These are phyloP conservation scores for Umbilicus rupestris DNA, from an alignment of 164 flowering plant species.

Conservation along the genomic window DNA sequence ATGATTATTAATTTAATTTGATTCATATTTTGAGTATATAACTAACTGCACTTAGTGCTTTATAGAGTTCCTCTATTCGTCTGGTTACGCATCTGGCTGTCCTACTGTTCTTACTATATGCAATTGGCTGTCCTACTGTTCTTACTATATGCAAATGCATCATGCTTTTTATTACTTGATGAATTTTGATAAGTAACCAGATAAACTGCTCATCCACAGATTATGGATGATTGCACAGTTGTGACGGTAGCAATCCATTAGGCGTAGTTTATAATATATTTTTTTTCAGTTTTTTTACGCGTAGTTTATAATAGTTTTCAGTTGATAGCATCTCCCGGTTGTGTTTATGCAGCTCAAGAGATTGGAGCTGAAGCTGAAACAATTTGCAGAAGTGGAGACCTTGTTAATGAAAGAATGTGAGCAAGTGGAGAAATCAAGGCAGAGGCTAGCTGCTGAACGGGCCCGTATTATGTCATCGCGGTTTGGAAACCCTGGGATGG, in stretches of 20 bases:
- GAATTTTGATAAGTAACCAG: not conserved
- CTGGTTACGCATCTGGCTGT: not conserved
- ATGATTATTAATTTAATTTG: not conserved
- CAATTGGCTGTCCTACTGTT: not conserved
- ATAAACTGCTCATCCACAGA: not conserved
- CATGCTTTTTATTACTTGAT: not conserved
- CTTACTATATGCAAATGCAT: not conserved
- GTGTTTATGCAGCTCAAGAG: slow-evolving; percentile 59
- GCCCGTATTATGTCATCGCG: slow-evolving; percentile 46
- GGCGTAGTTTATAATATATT: not conserved
- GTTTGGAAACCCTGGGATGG: slow-evolving; percentile 34
- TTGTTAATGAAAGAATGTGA: slow-evolving; percentile 84
- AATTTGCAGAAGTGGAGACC: slow-evolving; percentile 90
- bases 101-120: not conserved
- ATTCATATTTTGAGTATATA: not conserved
- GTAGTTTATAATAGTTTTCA: not conserved
- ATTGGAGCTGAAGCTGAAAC: slow-evolving; percentile 87
- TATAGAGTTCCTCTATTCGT: not conserved
- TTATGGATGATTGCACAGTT: not conserved
- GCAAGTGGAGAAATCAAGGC: slow-evolving; percentile 77
- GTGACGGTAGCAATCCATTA: not conserved
- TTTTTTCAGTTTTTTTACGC: not conserved
- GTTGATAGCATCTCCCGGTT: not conserved
- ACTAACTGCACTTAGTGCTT: no score
- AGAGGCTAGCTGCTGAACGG: slow-evolving; percentile 67